These are phyloP conservation scores for Chimonanthus salicifolius DNA, from an alignment of 164 flowering plant genomes.

Conservation along the genomic window DNA sequence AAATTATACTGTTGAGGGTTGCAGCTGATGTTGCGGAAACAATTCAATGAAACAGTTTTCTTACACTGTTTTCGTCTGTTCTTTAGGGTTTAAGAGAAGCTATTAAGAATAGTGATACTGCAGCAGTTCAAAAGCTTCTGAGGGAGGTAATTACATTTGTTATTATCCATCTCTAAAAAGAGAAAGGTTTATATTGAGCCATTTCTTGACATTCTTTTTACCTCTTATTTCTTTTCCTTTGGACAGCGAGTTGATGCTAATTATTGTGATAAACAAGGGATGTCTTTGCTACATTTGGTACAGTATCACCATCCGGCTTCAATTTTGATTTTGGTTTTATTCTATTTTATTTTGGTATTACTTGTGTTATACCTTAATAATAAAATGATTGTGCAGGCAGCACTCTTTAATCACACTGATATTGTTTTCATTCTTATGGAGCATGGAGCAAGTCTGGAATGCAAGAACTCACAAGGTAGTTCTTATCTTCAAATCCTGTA, in stretches of 20 bases:
- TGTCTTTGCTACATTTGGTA: conserved; percentile 90
- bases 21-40: neutral
- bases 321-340: neutral
- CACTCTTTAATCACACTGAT: conserved; percentile 85
- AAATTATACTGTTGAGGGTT: too few relatives aligned
- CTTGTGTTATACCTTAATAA: neutral
- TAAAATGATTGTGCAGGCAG: conserved; percentile 51
- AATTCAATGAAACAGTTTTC: neutral
- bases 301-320: conserved; percentile 7
- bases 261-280: conserved; percentile 88
- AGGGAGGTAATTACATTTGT: conserved; percentile 44
- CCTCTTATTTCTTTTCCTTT: conserved; percentile 4
- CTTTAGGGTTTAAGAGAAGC: conserved; percentile 92
- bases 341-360: neutral
- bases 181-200: neutral
- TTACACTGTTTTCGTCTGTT: conserved; percentile 1
- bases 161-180: neutral
- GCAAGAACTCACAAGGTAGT: conserved; percentile 86
- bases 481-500: neutral
- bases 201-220: neutral
- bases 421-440: conserved; percentile 87
- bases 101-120: conserved; percentile 67
- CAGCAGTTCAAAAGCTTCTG: conserved; percentile 67
- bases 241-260: conserved; percentile 93
- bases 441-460: conserved; percentile 61